Evolutionary conservation across 768 basidiomycete genomes (phyloP).

Genomic region (Podaxis rugospora): DNA sequence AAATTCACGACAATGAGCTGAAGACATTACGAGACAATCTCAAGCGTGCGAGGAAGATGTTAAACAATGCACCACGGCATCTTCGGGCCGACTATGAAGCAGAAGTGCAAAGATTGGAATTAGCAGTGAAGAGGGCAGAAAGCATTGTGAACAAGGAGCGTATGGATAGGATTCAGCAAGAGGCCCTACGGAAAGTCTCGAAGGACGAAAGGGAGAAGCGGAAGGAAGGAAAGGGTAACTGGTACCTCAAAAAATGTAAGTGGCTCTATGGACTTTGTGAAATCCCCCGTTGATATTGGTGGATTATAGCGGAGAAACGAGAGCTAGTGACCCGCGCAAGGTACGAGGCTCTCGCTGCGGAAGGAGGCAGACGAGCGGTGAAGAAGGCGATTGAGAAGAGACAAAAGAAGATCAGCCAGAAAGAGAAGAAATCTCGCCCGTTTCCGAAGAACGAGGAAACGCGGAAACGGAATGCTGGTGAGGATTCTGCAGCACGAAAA

Average conservation of each 20-base stretch:
- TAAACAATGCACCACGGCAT: constrained; percentile 57
- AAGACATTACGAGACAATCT: constrained; percentile 58
- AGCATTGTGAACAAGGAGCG: constrained; percentile 72
- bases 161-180: constrained; percentile 63
- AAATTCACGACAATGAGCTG: constrained; percentile 63
- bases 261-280: constrained; percentile 12
- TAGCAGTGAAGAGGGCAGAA: constrained; percentile 71
- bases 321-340: constrained; percentile 68
- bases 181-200: constrained; percentile 52
- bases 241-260: constrained; percentile 84
- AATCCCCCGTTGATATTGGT: constrained; percentile 4
- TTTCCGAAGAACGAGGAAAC: constrained; percentile 31
- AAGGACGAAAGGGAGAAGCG: constrained; percentile 64
- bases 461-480: constrained; percentile 7
- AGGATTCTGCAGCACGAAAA: constrained; percentile 13
- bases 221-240: constrained; percentile 72
- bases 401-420: constrained; percentile 80
- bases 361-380: constrained; percentile 77
- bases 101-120: constrained; percentile 69
- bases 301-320: constrained; percentile 66
- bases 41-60: constrained; percentile 61
- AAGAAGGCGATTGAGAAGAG: constrained; percentile 88
- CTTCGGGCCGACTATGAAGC: constrained; percentile 54
- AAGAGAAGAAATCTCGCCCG: constrained; percentile 85
- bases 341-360: constrained; percentile 71